Evolutionary conservation across 345 rosid genomes (phyloP), one percentile per base, ranked within the genome.

Genomic region (Eutrema heterophyllum): DNA sequence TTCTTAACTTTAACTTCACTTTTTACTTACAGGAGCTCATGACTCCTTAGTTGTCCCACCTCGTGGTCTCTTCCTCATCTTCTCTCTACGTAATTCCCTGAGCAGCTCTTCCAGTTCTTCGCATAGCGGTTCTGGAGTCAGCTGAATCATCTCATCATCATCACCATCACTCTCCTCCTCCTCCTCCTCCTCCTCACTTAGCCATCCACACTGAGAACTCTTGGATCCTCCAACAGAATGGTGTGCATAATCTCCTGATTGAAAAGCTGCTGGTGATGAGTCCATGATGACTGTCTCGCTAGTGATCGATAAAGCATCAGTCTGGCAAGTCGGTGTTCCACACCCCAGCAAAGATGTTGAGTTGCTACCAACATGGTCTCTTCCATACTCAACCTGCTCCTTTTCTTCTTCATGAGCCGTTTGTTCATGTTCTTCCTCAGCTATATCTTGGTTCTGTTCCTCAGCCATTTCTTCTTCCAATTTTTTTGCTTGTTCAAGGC

Each of bases 71-170:
- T 48, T 77, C 36, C 57, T 68, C 24, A 15, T 36, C 7, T 18
- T 49, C 29, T 65, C 30, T 16, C 15, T 15, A 21, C 15, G 30
- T 10, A 32, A 45, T 40, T 10, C 35, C 54, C n/a, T 35, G 3
- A 62, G 14, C 36, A 78, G 81, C 18, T 69, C 77, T 18, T 56
- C 49, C 4, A 83, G 58, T 59, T 65, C 79, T 48, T 54, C 73
- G 9, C 84, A 75, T 0, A 84, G 76, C 6, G 83, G 81, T 30
- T 79, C 79, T 4, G 86, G 84, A 64, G 58, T 38, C 15, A 86
- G 79, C 12, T 73, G 74, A 36, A 85, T 63, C 26, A 81, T 45
- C 29, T 80, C 83, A n/a, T 35, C 58, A 9, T 74, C 84, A 13
- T 55, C 79, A 18, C 70, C 79, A 43, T 50, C 51, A 63, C 80